phyloP scores from a whole-genome alignment of 495 filamentous ascomycete genomes.

The Aspergillus hancockii region DNA sequence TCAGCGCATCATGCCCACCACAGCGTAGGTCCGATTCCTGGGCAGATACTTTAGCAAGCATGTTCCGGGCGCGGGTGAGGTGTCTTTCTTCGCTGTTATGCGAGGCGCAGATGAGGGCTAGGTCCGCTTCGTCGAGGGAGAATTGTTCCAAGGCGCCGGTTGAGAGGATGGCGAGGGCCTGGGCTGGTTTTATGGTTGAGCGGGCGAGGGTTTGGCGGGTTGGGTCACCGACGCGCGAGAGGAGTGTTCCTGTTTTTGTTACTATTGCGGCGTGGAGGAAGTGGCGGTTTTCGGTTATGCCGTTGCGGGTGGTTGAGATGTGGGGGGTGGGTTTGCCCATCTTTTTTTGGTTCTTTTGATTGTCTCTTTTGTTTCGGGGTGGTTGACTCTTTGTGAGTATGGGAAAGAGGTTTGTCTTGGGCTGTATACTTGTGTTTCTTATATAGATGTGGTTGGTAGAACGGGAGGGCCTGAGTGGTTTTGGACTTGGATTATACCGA shows the following conservation, averaged over 20 bases:
- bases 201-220: conserved; percentile 37
- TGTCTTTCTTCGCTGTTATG: conserved; percentile 45
- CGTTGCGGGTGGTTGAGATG: conserved; percentile 29
- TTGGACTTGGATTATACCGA: too few relatives aligned
- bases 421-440: too few relatives aligned
- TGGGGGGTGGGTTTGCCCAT: conserved; percentile 17
- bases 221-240: conserved; percentile 40
- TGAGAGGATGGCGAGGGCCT: conserved; percentile 38
- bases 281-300: conserved; percentile 41
- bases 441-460: too few relatives aligned
- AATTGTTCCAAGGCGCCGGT: conserved; percentile 33
- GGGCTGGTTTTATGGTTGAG: conserved; percentile 44
- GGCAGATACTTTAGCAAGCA: conserved; percentile 31
- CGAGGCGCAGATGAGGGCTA: conserved; percentile 48
- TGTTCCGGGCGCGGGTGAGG: conserved; percentile 29
- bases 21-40: conserved; percentile 35
- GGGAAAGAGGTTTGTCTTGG: too few relatives aligned
- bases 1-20: conserved; percentile 38
- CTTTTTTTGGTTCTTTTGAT: background rate
- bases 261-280: conserved; percentile 38
- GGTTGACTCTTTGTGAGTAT: too few relatives aligned
- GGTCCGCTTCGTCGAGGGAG: conserved; percentile 36
- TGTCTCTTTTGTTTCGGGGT: too few relatives aligned
- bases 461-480: too few relatives aligned
- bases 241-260: conserved; percentile 30